These are phyloP conservation scores for Penicillium sp. DNA, from an alignment of 2,329 filamentous ascomycete species.

Conservation along the genomic window DNA sequence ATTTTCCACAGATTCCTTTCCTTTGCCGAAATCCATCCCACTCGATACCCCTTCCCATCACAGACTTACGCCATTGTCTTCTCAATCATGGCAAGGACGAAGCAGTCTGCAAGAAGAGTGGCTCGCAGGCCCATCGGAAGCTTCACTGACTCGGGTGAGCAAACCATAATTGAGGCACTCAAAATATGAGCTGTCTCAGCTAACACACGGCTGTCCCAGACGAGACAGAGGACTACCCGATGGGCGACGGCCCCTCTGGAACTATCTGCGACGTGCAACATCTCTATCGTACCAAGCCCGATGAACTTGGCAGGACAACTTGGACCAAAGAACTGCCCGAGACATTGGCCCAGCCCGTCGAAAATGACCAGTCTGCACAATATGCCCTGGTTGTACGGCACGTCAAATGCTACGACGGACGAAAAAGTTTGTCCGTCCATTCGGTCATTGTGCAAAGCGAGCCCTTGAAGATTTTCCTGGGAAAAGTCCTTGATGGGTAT, in stretches of 20 bases:
- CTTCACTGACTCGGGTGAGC: too few relatives aligned
- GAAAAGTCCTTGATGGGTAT: slow-evolving; percentile 59
- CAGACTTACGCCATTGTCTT: too few relatives aligned
- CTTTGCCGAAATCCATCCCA: too few relatives aligned
- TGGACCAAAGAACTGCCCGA: slow-evolving; percentile 61
- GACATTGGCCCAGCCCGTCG: slow-evolving; percentile 58
- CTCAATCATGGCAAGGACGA: neutral
- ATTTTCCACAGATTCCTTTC: too few relatives aligned
- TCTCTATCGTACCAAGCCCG: slow-evolving; percentile 54
- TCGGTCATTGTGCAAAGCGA: slow-evolving; percentile 67
- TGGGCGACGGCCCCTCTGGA: slow-evolving; percentile 25
- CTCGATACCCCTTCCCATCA: too few relatives aligned
- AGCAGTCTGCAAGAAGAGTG: too few relatives aligned
- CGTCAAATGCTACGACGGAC: slow-evolving; percentile 58
- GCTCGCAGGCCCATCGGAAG: too few relatives aligned
- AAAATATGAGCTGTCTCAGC: neutral
- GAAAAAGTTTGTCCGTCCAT: slow-evolving; percentile 62
- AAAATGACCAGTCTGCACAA: slow-evolving; percentile 63
- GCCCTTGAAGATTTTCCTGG: slow-evolving; percentile 59
- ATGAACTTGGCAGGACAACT: slow-evolving; percentile 53
- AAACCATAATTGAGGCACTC: too few relatives aligned
- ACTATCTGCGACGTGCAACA: slow-evolving; percentile 48
- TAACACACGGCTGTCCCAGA: neutral
- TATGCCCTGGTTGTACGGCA: slow-evolving; percentile 64
- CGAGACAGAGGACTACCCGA: neutral